Evolutionary conservation across 306 rosid genomes (phyloP), one percentile per base, ranked within the genome.

Genomic region (Luffa acutangula): DNA sequence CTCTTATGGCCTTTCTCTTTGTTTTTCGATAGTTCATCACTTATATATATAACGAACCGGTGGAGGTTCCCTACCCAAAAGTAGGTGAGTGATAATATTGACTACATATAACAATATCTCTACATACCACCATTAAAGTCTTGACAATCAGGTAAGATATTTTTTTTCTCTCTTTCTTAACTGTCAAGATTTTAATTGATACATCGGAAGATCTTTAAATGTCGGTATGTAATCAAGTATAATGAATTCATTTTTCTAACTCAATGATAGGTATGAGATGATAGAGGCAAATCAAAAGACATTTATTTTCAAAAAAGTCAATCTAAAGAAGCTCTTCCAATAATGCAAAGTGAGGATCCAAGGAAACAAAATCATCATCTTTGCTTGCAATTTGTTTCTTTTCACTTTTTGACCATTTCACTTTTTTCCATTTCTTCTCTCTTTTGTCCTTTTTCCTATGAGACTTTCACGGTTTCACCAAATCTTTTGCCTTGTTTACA

Each of bases 301-400:
- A 74, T 31, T 31, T 51, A 74, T 9, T 74, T 36, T 33, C 1
- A 63, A 57, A 66, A 54, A 67, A 33, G 88, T 84, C 85, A 82
- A 82, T 77, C 60, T 80, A 80, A 64, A 78, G 49, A 80, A 78
- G 81, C 85, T 71, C 45, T 60, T 77, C 81, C 25, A 49, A 58
- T 33, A 81, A 77, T 67, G 53, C 56, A 74, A 54, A 78, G 79
- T 71, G 84, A 83, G 90, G 76, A 89, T 89, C 89, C 89, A 83
- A 85, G 80, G 86, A 87, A 89, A 89, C 87, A 83, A 81, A 89
- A 89, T 89, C 82, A 87, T 83, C 4, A 39, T 42, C 74, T 71
- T 60, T 80, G 84, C 81, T 81, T 84, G 66, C 83, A 79, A 18
- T 69, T 42, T n/a, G 53, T 42, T 15, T 36, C 72, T 65, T 64